Conservation (phyloP, 768 basidiomycete species). For the Pholiota molesta region DNA sequence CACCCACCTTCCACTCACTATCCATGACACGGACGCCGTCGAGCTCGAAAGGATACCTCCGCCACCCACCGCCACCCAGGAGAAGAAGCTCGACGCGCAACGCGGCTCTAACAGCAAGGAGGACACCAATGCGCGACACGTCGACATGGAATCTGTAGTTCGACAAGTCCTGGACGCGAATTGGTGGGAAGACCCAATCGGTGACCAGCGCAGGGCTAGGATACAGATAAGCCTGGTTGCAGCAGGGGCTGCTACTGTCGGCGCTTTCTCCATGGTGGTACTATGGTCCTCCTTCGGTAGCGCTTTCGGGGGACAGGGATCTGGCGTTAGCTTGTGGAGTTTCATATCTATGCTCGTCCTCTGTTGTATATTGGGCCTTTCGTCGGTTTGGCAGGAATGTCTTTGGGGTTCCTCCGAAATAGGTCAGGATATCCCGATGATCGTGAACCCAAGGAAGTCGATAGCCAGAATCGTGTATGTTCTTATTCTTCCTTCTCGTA, state of each 20-base stretch:
- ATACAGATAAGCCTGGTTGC: conserved; percentile 35
- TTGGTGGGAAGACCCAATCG: conserved; percentile 37
- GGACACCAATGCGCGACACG: conserved; percentile 26
- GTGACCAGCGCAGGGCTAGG: conserved; percentile 31
- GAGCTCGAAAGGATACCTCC: conserved; percentile 40
- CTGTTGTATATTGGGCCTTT: conserved; percentile 29
- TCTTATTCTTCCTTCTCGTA: not conserved
- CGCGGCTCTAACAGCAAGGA: conserved; percentile 17
- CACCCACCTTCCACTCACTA: conserved; percentile 37
- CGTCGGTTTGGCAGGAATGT: conserved; percentile 30
- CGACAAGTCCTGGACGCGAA: conserved; percentile 30
- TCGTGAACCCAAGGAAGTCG: not conserved
- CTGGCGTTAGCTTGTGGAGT: conserved; percentile 22
- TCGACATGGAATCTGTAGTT: conserved; percentile 31
- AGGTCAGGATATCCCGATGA: not conserved
- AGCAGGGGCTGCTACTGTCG: conserved; percentile 29
- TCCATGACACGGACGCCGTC: conserved; percentile 37
- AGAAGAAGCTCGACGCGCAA: conserved; percentile 20
- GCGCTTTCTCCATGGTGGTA: conserved; percentile 25
- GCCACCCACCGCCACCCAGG: conserved; percentile 22
- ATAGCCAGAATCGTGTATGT: conserved; percentile 1
- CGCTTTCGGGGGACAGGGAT: conserved; percentile 16
- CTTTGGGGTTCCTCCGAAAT: conserved; percentile 21
- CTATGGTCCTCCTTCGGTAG: conserved; percentile 26
- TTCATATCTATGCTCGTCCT: conserved; percentile 24